Conservation (phyloP, 2,329 filamentous ascomycete genomes). For the Penicillium brevicompactum region DNA sequence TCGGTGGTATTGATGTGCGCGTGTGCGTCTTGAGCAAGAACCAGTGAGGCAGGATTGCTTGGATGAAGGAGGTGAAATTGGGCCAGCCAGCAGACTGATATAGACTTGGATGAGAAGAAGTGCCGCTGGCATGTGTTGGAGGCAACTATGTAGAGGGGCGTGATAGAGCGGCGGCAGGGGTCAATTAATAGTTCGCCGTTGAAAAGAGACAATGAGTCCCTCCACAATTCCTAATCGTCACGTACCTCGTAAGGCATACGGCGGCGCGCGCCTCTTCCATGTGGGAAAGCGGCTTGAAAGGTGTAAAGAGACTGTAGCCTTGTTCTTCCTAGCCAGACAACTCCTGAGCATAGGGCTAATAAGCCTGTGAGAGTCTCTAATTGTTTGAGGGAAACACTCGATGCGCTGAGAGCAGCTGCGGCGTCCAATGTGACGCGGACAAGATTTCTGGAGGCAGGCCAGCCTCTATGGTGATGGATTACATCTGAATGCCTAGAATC, state of each 20-base stretch:
- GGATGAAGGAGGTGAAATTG: conserved; percentile 8
- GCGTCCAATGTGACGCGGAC: too few relatives aligned
- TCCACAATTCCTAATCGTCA: conserved; percentile 5
- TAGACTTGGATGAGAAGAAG: conserved; percentile 13
- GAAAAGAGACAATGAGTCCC: conserved; percentile 4
- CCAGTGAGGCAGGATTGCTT: conserved; percentile 5
- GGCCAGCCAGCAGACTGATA: conserved; percentile 8
- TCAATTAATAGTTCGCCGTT: conserved; percentile 4
- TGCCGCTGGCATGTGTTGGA: conserved; percentile 6
- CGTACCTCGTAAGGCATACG: conserved; percentile 3
- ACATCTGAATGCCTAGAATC: too few relatives aligned
- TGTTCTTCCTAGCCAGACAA: conserved; percentile 5
- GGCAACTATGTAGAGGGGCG: conserved; percentile 9
- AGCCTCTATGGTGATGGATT: too few relatives aligned
- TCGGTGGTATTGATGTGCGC: conserved; percentile 1
- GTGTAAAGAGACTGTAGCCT: conserved; percentile 9
- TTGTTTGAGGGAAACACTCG: too few relatives aligned
- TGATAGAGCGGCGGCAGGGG: conserved; percentile 2
- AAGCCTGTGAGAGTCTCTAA: too few relatives aligned
- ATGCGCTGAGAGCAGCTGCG: too few relatives aligned
- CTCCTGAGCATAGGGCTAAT: conserved; percentile 1
- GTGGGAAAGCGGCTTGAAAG: conserved; percentile 4
- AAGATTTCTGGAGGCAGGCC: too few relatives aligned
- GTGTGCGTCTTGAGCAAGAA: conserved; percentile 3
- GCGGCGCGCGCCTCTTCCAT: conserved; percentile 2